Conservation (phyloP, 257 asterid species). For the Solanum pennellii region DNA sequence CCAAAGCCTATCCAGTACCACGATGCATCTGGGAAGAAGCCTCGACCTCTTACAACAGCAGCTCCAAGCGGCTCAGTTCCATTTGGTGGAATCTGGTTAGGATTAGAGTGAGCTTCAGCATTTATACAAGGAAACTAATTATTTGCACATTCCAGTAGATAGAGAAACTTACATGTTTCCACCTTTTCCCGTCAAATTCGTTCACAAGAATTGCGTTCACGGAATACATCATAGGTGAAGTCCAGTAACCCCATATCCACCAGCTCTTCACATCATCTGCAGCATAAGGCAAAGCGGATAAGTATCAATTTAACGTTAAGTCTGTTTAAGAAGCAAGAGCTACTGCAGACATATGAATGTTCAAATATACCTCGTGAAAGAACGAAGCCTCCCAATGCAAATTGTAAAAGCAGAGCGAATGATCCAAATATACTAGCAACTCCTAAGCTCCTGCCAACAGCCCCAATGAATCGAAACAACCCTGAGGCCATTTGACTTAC, state of each 20-base stretch:
- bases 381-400: slow-evolving; percentile 61
- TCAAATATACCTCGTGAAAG: slow-evolving; percentile 40
- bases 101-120: not conserved
- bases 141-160: not conserved
- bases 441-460: slow-evolving; percentile 51
- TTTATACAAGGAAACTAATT: not conserved
- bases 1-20: slow-evolving; percentile 69
- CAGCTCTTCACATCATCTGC: slow-evolving; percentile 49
- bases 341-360: not conserved
- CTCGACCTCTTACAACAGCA: slow-evolving; percentile 19
- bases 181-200: slow-evolving; percentile 49
- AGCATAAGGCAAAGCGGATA: not conserved
- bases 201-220: slow-evolving; percentile 56
- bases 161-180: slow-evolving; percentile 40
- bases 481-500: slow-evolving; percentile 37
- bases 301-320: not conserved
- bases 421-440: slow-evolving; percentile 56
- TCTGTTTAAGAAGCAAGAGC: not conserved
- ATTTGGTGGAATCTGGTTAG: slow-evolving; percentile 4
- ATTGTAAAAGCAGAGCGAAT: slow-evolving; percentile 39
- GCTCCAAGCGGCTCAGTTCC: slow-evolving; percentile 33
- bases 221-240: slow-evolving; percentile 63
- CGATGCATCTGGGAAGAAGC: slow-evolving; percentile 39
- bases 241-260: slow-evolving; percentile 83
- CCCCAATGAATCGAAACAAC: slow-evolving; percentile 50